Percentiles rank a stretch among this genome's conserved stretches.
phyloP scores from a whole-genome alignment of 192 early-diverging fungal species.

The Blastocladiella britannica region DNA sequence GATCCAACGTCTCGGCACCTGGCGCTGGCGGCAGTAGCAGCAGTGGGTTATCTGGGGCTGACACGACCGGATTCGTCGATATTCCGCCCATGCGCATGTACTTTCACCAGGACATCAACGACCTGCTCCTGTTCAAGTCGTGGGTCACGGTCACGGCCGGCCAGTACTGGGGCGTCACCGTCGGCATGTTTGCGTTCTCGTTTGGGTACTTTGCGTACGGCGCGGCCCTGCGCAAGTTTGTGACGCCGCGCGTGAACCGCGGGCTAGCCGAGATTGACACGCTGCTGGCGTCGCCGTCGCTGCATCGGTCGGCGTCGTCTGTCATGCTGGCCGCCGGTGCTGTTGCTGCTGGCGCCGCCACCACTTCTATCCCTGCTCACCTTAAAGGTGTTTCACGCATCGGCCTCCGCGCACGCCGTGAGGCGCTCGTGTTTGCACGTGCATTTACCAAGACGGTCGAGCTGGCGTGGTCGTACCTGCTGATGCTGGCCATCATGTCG shows the following conservation, averaged over 20 bases:
- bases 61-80: constrained; percentile 1
- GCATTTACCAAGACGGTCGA: constrained; percentile 18
- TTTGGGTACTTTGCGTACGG: constrained; percentile 24
- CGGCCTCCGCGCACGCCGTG: constrained; percentile 6
- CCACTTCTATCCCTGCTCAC: constrained; percentile 8
- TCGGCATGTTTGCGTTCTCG: constrained; percentile 27
- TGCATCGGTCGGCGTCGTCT: background rate
- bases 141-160: constrained; percentile 30
- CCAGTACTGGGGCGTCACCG: constrained; percentile 28
- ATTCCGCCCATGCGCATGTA: constrained; percentile 40
- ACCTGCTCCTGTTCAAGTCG: constrained; percentile 37
- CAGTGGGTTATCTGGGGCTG: too few species aligned
- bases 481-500: constrained; percentile 44
- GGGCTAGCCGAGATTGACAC: too few species aligned
- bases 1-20: too few species aligned
- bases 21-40: too few species aligned
- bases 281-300: constrained; percentile 3
- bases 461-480: constrained; percentile 19
- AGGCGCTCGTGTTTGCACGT: constrained; percentile 10
- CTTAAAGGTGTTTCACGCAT: constrained; percentile 10
- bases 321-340: constrained; percentile 5
- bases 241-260: constrained; percentile 15
- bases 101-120: constrained; percentile 33
- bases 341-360: constrained; percentile 1
- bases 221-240: constrained; percentile 14